Base-by-base conservation (phyloP, 805 yeast species). In the Starmerella powellii region DNA sequence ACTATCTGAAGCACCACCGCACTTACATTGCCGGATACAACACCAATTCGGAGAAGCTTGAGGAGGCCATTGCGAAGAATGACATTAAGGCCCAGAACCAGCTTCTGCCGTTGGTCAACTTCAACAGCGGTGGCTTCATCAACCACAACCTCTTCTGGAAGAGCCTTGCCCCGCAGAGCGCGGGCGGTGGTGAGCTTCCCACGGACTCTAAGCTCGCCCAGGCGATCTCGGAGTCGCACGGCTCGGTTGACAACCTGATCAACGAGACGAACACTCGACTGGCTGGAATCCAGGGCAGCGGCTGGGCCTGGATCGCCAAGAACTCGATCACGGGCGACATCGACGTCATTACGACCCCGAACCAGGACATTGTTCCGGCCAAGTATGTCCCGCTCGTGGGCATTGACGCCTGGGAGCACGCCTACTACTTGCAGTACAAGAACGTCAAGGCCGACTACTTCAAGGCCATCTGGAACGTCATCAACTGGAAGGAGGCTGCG, bases 331-430 rank as follows among this genome's bases (percentile, higher is more conserved):
- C 56, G 53, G 83, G 81, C 53, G 74, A 78, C 37, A 61, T 85
- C 54, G 93, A 82, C 51, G 80, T 85, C 42, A 79, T 83, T 42
- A 81, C 82, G 62, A 80, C 83, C 53, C 68, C 75, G 53, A 85
- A 85, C 71, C 95, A 85, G 66, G 95, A 85, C 64, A 81, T 91
- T 15, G 85, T 81, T 31, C 67, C 76, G 37, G 82, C 83, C 37
- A 61, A 73, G 8, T 70, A 74, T 61, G 67, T 73, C 36, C 94
- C 95, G 34, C 65, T 86, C 56, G 72, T 86, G 43, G 95, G 94
- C 41, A 81, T 85, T 59, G 95, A 85, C 56, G 94, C 94, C 47
- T 85, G 95, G 95, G 95, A 85, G 66, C 95, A 85, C 60, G 95
- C 95, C 42, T 85, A 85, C 72, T 85, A 85, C 72, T 71, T 86